Base-by-base conservation (phyloP, 164 flowering plant species). In the Akebia trifoliata region DNA sequence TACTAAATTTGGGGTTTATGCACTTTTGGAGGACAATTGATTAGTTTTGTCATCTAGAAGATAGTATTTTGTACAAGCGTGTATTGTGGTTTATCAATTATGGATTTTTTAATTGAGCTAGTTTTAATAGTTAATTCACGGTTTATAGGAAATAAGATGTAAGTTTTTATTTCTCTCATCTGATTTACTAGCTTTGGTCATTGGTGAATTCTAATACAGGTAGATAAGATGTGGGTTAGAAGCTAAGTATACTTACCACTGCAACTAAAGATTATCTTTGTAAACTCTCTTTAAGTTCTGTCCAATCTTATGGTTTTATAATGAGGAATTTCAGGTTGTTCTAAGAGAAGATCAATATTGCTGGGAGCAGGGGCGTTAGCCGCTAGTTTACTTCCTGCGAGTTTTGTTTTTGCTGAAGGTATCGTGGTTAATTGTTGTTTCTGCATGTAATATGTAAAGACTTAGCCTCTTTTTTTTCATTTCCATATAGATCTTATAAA, bases 381-480 rank as follows among this genome's bases (percentile, higher is more conserved):
- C 2, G 45, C 75, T 56, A 79, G 64, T 75, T 52, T 70, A 22
- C 37, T 76, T 32, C 82, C 81, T 11, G 67, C 74, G 50, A 78
- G 63, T 44, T 62, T 76, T 35, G 76, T 66, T 45, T 67, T 69
- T 32, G 90, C 93, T 58, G 69, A 83, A 81, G 95, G 90, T 83
- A 73, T 42, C 15, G 46, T 15, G 57, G 8, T 39, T 24, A n/a
- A 36, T 52, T 21, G 17, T 46, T 32, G 21, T 12, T 37, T 32
- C 11, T 10, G 14, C 25, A 38, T 44, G 8, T 52, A 6, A 21
- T 29, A 1, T 35, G 8, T 15, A 14, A 5, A 34, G 21, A 14
- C n/a, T 25, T 3, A 4, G 31, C 15, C 29, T 4, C 8, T 35
- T 35, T 12, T 39, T 4, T 14, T 30, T 35, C 3, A 18, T 51